phyloP scores from a whole-genome alignment of 345 rosid species.

The Lumnitzera littorea region DNA sequence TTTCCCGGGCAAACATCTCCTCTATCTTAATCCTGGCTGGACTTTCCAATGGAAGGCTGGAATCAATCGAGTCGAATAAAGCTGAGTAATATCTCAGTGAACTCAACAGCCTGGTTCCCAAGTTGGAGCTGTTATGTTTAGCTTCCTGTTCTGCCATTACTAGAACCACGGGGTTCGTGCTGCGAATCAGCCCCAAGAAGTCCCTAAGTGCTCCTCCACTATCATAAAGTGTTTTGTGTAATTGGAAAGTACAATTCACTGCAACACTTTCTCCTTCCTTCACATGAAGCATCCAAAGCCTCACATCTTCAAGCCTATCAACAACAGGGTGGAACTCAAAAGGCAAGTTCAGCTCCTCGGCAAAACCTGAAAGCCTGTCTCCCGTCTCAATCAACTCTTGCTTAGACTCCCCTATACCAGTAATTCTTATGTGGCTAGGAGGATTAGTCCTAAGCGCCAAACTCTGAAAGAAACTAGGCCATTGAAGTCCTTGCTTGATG shows the following conservation, averaged over 20 bases:
- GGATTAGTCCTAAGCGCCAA: constrained; percentile 73
- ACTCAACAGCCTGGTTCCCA: constrained; percentile 61
- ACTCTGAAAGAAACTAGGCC: constrained; percentile 95
- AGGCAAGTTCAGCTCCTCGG: constrained; percentile 71
- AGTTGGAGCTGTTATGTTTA: constrained; percentile 33
- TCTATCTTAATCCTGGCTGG: constrained; percentile 63
- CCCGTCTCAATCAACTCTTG: constrained; percentile 89
- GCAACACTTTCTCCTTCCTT: constrained; percentile 84
- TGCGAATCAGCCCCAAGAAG: constrained; percentile 69
- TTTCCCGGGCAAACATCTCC: constrained; percentile 78
- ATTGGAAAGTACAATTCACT: constrained; percentile 70
- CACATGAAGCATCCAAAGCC: constrained; percentile 99
- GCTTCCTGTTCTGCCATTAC: constrained; percentile 88
- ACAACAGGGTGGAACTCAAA: constrained; percentile 97
- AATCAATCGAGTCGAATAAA: constrained; percentile 64
- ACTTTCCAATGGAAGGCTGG: constrained; percentile 56
- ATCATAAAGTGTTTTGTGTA: constrained; percentile 82
- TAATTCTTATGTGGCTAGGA: constrained; percentile 79
- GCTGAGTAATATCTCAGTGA: constrained; percentile 77
- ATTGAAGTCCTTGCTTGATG: constrained; percentile 95
- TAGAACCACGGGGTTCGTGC: constrained; percentile 65
- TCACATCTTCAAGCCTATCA: constrained; percentile 90
- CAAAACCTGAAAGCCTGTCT: constrained; percentile 73
- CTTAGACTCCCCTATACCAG: constrained; percentile 91
- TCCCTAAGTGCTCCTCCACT: constrained; percentile 65